Percentiles rank a stretch among this genome's conserved stretches.
phyloP scores from a whole-genome alignment of 495 filamentous ascomycete genomes.

The Neurospora sp. region DNA sequence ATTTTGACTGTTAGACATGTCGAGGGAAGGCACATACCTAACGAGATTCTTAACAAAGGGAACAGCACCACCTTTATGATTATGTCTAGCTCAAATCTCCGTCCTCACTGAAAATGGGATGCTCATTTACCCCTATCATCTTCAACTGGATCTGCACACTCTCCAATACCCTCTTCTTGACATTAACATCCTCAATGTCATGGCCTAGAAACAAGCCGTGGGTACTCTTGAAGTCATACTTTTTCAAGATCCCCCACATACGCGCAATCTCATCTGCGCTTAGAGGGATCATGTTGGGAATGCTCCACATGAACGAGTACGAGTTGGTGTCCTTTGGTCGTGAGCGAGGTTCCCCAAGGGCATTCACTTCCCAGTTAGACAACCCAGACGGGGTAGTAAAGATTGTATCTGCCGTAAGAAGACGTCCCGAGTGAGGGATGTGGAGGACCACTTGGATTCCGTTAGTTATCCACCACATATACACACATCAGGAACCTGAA shows the following conservation, averaged over 20 bases:
- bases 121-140: conserved; percentile 43
- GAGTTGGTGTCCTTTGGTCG: conserved; percentile 47
- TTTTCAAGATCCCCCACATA: conserved; percentile 44
- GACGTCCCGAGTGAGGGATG: conserved; percentile 33
- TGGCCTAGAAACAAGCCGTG: conserved; percentile 54
- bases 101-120: conserved; percentile 30
- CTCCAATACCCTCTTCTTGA: conserved; percentile 57
- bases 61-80: no score
- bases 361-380: conserved; percentile 28
- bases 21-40: not conserved
- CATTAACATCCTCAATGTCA: conserved; percentile 44
- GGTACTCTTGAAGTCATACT: conserved; percentile 51
- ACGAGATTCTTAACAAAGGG: no score
- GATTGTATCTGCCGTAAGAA: conserved; percentile 65
- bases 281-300: conserved; percentile 73
- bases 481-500: not conserved
- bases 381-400: conserved; percentile 51
- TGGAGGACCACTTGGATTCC: conserved; percentile 39
- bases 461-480: not conserved
- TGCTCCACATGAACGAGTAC: conserved; percentile 69
- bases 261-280: conserved; percentile 41
- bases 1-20: not conserved
- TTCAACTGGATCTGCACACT: conserved; percentile 64
- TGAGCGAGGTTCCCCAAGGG: conserved; percentile 22
- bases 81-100: conserved; percentile 4